Conservation (phyloP, 1,284 basidiomycete genomes). For the Erythrobasidium hasegawianum region DNA sequence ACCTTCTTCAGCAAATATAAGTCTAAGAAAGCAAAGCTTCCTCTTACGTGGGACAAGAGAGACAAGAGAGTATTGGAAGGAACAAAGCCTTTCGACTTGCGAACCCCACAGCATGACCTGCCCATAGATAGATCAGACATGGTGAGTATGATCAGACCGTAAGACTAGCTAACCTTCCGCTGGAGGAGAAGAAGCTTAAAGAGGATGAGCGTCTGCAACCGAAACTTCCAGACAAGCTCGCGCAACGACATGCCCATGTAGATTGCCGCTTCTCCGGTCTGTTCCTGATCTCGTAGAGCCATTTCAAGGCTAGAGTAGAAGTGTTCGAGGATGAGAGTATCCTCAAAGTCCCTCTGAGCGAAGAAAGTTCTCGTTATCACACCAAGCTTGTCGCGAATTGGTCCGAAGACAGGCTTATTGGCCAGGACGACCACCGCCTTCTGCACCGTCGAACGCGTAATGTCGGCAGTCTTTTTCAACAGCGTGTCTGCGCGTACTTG, state of each 20-base stretch:
- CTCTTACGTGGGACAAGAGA: slow-evolving; percentile 46
- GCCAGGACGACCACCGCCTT: slow-evolving; percentile 93
- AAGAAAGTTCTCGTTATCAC: slow-evolving; percentile 90
- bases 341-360: slow-evolving; percentile 81
- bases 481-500: slow-evolving; percentile 81
- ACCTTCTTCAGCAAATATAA: not conserved
- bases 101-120: slow-evolving; percentile 82
- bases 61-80: slow-evolving; percentile 89
- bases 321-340: slow-evolving; percentile 75
- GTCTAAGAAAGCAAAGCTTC: slow-evolving; percentile 60
- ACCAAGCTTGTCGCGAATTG: slow-evolving; percentile 74
- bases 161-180: slow-evolving; percentile 58
- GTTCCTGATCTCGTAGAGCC: slow-evolving; percentile 60
- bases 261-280: slow-evolving; percentile 37
- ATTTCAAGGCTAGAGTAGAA: slow-evolving; percentile 60
- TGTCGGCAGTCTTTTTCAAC: slow-evolving; percentile 75
- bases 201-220: slow-evolving; percentile 87
- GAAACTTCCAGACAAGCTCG: slow-evolving; percentile 88
- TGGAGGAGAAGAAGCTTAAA: slow-evolving; percentile 92
- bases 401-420: slow-evolving; percentile 46
- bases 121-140: slow-evolving; percentile 51
- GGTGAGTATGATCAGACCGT: slow-evolving; percentile 4
- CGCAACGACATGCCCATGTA: slow-evolving; percentile 74
- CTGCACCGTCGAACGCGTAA: slow-evolving; percentile 93
- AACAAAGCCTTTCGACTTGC: slow-evolving; percentile 83